These are phyloP conservation scores for Acorus calamus DNA, from an alignment of 106 monocot genomes.

Conservation along the genomic window DNA sequence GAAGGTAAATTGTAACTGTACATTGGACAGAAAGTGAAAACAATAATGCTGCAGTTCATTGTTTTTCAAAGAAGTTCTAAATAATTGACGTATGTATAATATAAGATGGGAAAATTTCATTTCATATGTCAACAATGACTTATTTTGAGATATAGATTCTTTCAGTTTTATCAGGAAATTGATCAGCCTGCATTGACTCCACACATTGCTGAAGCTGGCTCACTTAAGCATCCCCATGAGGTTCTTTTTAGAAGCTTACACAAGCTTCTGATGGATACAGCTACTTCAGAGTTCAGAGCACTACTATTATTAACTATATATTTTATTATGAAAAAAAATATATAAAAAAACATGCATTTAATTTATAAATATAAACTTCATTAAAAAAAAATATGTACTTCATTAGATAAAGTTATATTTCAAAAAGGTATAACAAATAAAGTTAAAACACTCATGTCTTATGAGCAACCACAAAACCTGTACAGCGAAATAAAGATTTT, in stretches of 20 bases:
- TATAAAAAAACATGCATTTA: too few species aligned
- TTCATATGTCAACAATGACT: slow-evolving; percentile 14
- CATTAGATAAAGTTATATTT: too few species aligned
- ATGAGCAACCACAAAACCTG: too few species aligned
- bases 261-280: slow-evolving; percentile 98
- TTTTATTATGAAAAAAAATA: too few species aligned
- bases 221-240: slow-evolving; percentile 89
- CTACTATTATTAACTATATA: neutral
- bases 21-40: too few species aligned
- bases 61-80: slow-evolving; percentile 9
- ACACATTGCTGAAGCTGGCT: slow-evolving; percentile 97
- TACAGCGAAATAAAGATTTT: too few species aligned
- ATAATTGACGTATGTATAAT: too few species aligned
- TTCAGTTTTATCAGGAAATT: slow-evolving; percentile 56
- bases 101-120: neutral
- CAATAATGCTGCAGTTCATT: too few species aligned
- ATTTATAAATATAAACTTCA: too few species aligned
- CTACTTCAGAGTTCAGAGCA: slow-evolving; percentile 74
- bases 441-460: neutral
- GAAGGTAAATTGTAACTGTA: too few species aligned
- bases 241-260: slow-evolving; percentile 97
- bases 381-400: too few species aligned
- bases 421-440: too few species aligned
- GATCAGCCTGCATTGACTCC: slow-evolving; percentile 98
- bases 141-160: neutral